Evolutionary conservation across 192 early-diverging fungal genomes (phyloP).

Genomic region (Phycomyces nitens): DNA sequence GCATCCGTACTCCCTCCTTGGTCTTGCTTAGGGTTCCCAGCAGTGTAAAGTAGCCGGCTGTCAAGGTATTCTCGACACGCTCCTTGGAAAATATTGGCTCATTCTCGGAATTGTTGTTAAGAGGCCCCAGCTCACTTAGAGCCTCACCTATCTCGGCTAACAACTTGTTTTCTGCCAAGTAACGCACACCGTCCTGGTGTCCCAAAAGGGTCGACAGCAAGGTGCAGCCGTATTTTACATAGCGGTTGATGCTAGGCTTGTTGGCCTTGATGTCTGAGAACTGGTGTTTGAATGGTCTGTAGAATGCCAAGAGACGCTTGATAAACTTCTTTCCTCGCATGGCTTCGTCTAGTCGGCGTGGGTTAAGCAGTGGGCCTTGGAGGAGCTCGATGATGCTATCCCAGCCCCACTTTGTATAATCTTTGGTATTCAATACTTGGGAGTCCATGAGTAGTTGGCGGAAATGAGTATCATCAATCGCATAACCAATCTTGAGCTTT

Average conservation of each 20-base stretch:
- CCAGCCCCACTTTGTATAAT: constrained; percentile 79
- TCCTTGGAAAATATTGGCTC: constrained; percentile 75
- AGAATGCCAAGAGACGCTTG: constrained; percentile 70
- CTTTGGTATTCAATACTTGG: constrained; percentile 68
- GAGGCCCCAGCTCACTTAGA: constrained; percentile 72
- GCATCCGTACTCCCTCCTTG: constrained; percentile 60
- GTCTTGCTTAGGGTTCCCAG: constrained; percentile 61
- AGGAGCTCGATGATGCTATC: constrained; percentile 70
- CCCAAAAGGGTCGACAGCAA: constrained; percentile 63
- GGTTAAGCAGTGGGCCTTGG: constrained; percentile 72
- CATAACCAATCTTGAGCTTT: constrained; percentile 53
- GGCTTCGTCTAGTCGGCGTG: constrained; percentile 71
- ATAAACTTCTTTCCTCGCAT: constrained; percentile 67
- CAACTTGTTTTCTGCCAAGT: constrained; percentile 66
- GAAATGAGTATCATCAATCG: constrained; percentile 74
- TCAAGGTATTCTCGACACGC: constrained; percentile 67
- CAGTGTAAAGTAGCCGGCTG: constrained; percentile 76
- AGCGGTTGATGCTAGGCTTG: constrained; percentile 39
- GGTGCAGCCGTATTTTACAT: constrained; percentile 64
- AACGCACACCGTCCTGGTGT: constrained; percentile 62
- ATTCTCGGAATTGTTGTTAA: constrained; percentile 38
- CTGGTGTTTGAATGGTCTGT: constrained; percentile 63
- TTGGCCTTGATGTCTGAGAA: constrained; percentile 63
- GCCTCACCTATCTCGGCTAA: constrained; percentile 69
- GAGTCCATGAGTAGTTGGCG: constrained; percentile 62